These are phyloP conservation scores for Gilbertella persicaria DNA, from an alignment of 371 early-diverging fungal species.

Conservation along the genomic window DNA sequence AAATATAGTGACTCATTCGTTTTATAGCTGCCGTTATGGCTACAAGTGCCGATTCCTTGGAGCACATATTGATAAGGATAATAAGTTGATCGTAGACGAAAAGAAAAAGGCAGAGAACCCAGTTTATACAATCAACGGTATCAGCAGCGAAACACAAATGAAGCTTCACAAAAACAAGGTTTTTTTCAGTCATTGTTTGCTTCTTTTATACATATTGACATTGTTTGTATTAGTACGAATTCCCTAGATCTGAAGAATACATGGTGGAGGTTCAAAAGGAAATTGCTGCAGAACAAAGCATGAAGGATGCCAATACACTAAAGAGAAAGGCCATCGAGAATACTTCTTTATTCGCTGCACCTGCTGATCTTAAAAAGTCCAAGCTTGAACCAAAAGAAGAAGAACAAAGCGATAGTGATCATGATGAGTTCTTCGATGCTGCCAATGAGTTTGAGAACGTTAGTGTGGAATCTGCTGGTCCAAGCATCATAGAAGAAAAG, in stretches of 20 bases:
- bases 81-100: constrained; percentile 53
- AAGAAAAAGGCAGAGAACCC: constrained; percentile 43
- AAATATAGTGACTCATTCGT: neutral
- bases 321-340: constrained; percentile 28
- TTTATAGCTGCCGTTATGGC: constrained; percentile 56
- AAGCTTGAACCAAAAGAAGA: constrained; percentile 17
- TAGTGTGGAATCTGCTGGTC: constrained; percentile 7
- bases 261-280: constrained; percentile 43
- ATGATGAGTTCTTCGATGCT: constrained; percentile 29
- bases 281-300: constrained; percentile 27
- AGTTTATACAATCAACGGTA: constrained; percentile 42
- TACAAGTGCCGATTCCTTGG: constrained; percentile 78
- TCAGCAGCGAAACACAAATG: constrained; percentile 47
- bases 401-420: constrained; percentile 13
- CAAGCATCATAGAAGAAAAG: constrained; percentile 21
- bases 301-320: constrained; percentile 27
- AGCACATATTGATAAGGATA: constrained; percentile 66
- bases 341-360: neutral
- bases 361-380: neutral
- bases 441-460: constrained; percentile 22
- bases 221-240: constrained; percentile 38
- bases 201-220: neutral
- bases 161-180: constrained; percentile 46
- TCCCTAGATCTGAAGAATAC: constrained; percentile 47
- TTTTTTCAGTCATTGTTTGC: neutral